Conservation (phyloP, 2,329 filamentous ascomycete species). For the Hawksworthiomyces lignivorus region DNA sequence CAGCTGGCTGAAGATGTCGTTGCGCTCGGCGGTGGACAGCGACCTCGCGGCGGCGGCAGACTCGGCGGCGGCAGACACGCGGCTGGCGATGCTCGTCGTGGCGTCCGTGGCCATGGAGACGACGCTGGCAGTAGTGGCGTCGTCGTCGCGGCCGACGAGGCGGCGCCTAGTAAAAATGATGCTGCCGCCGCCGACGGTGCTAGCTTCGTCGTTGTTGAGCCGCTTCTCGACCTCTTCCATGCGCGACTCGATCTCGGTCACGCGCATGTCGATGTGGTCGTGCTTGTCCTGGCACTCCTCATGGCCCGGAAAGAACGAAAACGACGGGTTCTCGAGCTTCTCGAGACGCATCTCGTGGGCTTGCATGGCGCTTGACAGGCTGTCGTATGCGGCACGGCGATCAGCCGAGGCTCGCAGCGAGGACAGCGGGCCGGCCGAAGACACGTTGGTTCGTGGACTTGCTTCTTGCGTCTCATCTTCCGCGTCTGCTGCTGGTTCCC, state of each 20-base stretch:
- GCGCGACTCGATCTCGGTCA: slow-evolving; percentile 61
- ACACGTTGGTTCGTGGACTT: too few species aligned
- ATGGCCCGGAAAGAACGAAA: slow-evolving; percentile 51
- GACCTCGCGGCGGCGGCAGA: slow-evolving; percentile 12
- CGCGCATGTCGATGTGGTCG: slow-evolving; percentile 57
- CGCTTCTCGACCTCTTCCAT: slow-evolving; percentile 52
- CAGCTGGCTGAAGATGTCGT: slow-evolving; percentile 43
- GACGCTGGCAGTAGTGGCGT: slow-evolving; percentile 34
- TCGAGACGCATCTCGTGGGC: slow-evolving; percentile 60
- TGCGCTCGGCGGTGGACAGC: slow-evolving; percentile 28
- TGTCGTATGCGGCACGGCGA: slow-evolving; percentile 29
- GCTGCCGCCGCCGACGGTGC: slow-evolving; percentile 30
- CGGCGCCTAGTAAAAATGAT: slow-evolving; percentile 21
- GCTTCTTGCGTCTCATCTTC: too few species aligned
- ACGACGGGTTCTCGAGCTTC: slow-evolving; percentile 61
- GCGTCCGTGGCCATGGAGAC: slow-evolving; percentile 38
- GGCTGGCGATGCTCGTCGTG: slow-evolving; percentile 17
- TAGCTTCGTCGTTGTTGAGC: slow-evolving; percentile 37
- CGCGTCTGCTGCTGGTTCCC: too few species aligned
- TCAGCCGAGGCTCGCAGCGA: neutral
- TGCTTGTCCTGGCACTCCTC: slow-evolving; percentile 63
- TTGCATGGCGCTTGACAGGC: slow-evolving; percentile 45
- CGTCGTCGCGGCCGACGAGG: slow-evolving; percentile 30
- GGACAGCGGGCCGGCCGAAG: neutral
- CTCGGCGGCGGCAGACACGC: neutral